Evolutionary conservation across 2,329 filamentous ascomycete species (phyloP).

Genomic region (Coniochaeta hoffmannii): DNA sequence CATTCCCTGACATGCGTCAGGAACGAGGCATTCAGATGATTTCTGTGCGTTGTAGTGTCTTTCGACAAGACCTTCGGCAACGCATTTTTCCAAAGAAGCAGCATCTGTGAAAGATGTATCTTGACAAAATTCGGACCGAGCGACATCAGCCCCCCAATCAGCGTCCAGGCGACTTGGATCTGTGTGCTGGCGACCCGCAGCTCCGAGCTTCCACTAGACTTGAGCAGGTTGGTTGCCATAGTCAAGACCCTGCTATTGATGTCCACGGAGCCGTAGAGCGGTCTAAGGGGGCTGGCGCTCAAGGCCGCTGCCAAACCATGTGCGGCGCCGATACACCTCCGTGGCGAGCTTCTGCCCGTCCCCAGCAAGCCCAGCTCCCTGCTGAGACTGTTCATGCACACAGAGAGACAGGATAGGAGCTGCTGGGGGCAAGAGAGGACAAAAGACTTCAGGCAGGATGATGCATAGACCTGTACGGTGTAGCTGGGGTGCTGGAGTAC

Average conservation of each 20-base stretch:
- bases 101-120: conserved; percentile 88
- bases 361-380: conserved; percentile 75
- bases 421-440: conserved; percentile 89
- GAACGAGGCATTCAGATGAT: conserved; percentile 83
- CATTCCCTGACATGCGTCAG: conserved; percentile 92
- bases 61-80: conserved; percentile 90
- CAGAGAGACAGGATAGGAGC: conserved; percentile 80
- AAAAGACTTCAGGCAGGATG: conserved; percentile 78
- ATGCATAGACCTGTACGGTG: conserved; percentile 86
- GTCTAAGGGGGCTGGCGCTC: conserved; percentile 80
- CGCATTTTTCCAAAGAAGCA: conserved; percentile 95
- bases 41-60: conserved; percentile 79
- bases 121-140: conserved; percentile 97
- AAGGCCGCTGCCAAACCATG: conserved; percentile 86
- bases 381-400: conserved; percentile 92
- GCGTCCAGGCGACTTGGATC: conserved; percentile 94
- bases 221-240: conserved; percentile 85
- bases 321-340: conserved; percentile 82
- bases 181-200: conserved; percentile 87
- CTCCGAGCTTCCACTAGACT: conserved; percentile 86
- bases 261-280: conserved; percentile 89
- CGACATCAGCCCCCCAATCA: conserved; percentile 94
- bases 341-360: conserved; percentile 67
- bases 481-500: conserved; percentile 93
- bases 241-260: conserved; percentile 87